Evolutionary conservation across 1,284 basidiomycete species (phyloP), one percentile per base, ranked within the genome.

Genomic region (Apiotrichum montevideense): DNA sequence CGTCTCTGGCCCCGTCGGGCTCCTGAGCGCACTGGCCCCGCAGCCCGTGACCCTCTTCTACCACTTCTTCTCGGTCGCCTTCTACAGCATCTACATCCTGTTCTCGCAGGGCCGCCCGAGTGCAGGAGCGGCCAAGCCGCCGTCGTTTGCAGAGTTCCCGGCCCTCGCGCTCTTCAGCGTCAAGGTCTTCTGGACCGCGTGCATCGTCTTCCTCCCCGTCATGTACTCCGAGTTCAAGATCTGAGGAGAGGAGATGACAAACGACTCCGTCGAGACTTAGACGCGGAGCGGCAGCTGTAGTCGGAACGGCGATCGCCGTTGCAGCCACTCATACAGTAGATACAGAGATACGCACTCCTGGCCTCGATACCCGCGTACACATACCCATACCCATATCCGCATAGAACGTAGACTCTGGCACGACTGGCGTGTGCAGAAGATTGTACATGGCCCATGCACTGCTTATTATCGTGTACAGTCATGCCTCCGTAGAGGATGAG

Each of bases 41-140:
- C 85, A 86, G 21, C 90, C 91, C 0, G 63, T 84, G 33, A 77
- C 91, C 42, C 84, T 99, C 33, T 86, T 88, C 66, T 85, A 83
- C 66, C 95, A 98, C 80, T 98, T 98, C 79, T 98, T 96, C 81
- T 80, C 83, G 33, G 95, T 99, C 61, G 95, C 95, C 0, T 84
- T 99, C 63, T 98, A 96, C 78, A 84, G 87, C 10, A 89, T 95
- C 68, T 95, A 85, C 82, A 80, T 88, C 45, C 81, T 96, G 73
- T 90, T 96, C 76, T 85, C 83, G 4, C 84, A 39, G 37, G 37
- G 37, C 37, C 37, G 7, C 37, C 37, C 37, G 37, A 13, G 21
- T 21, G 37, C 37, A 39, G 13, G 37, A 39, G 13, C 37, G 13
- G 37, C 37, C 37, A 39, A 39, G 41, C 57, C 15, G 21, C 82